A percentile compares a stretch with the other conserved stretches of the same genome.
phyloP scores from a whole-genome alignment of 805 yeast species.

The Clavispora asparagi region DNA sequence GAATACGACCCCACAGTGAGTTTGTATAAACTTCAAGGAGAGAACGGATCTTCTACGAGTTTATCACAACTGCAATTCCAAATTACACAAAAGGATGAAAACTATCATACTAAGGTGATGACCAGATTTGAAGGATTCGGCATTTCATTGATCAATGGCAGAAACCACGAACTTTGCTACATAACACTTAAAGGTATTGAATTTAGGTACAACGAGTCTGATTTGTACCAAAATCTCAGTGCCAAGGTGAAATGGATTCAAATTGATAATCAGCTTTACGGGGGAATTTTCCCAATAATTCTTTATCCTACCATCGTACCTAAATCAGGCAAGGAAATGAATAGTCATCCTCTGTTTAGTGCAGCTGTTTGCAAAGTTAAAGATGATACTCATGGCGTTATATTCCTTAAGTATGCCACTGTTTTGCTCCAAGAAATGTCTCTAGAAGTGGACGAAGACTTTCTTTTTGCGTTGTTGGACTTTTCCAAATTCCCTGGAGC shows the following conservation, averaged over 20 bases:
- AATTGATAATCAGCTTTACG: slow-evolving; percentile 85
- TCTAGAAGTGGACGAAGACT: slow-evolving; percentile 90
- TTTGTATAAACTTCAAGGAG: slow-evolving; percentile 53
- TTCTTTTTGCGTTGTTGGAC: slow-evolving; percentile 74
- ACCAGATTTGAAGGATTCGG: slow-evolving; percentile 82
- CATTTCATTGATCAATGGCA: slow-evolving; percentile 69
- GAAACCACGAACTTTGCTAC: slow-evolving; percentile 75
- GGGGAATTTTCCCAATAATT: slow-evolving; percentile 82
- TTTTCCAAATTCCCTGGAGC: slow-evolving; percentile 80
- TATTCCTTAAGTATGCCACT: slow-evolving; percentile 88
- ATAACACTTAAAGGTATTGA: slow-evolving; percentile 80
- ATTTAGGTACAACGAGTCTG: slow-evolving; percentile 75
- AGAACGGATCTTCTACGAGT: slow-evolving; percentile 21
- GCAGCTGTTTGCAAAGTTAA: slow-evolving; percentile 78
- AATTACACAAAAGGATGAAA: slow-evolving; percentile 48
- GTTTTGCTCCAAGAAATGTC: slow-evolving; percentile 85
- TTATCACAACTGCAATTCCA: slow-evolving; percentile 47
- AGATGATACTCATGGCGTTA: slow-evolving; percentile 87
- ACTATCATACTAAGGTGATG: slow-evolving; percentile 47
- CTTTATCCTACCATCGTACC: slow-evolving; percentile 89
- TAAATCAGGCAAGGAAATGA: slow-evolving; percentile 75
- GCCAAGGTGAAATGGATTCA: slow-evolving; percentile 91
- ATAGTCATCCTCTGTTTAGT: slow-evolving; percentile 85
- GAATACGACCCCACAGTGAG: slow-evolving; percentile 77
- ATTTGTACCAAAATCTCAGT: slow-evolving; percentile 73